A percentile compares a stretch with the other conserved stretches of the same genome.
These are phyloP conservation scores for Fusarium keratoplasticum DNA, from an alignment of 2,329 filamentous ascomycete species.

Conservation along the genomic window DNA sequence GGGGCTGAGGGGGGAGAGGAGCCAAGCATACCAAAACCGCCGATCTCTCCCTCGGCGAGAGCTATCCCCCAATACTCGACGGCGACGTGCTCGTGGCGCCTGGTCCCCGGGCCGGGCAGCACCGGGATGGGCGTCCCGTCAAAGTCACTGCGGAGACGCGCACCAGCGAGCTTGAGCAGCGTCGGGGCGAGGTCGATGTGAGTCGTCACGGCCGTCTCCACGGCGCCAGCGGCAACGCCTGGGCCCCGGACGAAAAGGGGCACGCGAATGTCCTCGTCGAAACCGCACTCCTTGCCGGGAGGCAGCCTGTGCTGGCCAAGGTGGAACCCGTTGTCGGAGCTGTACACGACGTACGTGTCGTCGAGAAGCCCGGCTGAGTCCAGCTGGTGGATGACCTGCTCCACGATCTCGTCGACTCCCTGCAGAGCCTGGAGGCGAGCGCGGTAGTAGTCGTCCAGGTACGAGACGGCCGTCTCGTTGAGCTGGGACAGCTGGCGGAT, in stretches of 20 bases:
- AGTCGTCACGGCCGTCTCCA: constrained; percentile 62
- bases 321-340: constrained; percentile 71
- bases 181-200: constrained; percentile 75
- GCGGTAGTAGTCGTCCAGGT: constrained; percentile 64
- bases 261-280: constrained; percentile 70
- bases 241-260: constrained; percentile 69
- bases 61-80: constrained; percentile 68
- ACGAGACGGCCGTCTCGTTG: constrained; percentile 55
- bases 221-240: constrained; percentile 55
- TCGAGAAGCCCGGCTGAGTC: constrained; percentile 68
- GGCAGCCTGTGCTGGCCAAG: constrained; percentile 69
- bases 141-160: constrained; percentile 60
- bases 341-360: constrained; percentile 70
- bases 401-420: constrained; percentile 66
- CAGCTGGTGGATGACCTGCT: constrained; percentile 57
- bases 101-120: constrained; percentile 36
- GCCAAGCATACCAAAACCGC: constrained; percentile 39
- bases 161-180: constrained; percentile 59
- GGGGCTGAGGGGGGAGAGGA: not conserved
- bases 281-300: constrained; percentile 68
- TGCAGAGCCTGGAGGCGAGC: constrained; percentile 64
- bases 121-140: constrained; percentile 67
- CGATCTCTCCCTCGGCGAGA: constrained; percentile 50
- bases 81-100: constrained; percentile 65
- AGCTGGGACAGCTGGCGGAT: constrained; percentile 55